Conservation (phyloP, 2,329 filamentous ascomycete species). For the Ascochyta pisi region DNA sequence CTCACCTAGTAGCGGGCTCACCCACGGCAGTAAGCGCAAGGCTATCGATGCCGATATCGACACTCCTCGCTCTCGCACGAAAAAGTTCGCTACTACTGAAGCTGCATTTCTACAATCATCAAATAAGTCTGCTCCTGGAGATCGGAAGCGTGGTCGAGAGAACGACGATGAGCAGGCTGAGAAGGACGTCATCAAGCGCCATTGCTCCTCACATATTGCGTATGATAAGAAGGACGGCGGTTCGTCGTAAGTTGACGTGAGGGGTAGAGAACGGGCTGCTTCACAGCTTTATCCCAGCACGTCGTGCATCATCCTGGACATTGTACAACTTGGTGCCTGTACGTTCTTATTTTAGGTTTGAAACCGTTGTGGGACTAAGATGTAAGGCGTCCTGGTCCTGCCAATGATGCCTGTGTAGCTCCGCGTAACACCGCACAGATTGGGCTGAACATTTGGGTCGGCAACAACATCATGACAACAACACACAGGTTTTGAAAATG, state of each 20-base stretch:
- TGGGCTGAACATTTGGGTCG: neutral
- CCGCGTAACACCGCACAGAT: constrained; percentile 7
- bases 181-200: neutral
- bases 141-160: neutral
- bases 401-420: constrained; percentile 12
- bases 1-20: neutral
- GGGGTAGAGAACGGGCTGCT: neutral
- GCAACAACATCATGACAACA: neutral
- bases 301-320: neutral
- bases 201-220: neutral
- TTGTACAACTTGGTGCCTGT: constrained; percentile 2
- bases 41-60: neutral
- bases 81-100: neutral
- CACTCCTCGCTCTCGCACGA: neutral
- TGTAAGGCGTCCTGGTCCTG: neutral
- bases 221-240: neutral
- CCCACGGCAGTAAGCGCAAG: neutral
- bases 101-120: neutral
- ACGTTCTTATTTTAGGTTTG: constrained; percentile 9
- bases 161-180: neutral
- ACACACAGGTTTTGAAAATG: too few species aligned
- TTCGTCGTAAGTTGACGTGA: neutral
- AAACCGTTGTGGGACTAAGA: neutral
- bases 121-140: neutral
- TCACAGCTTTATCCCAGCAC: too few species aligned